Evolutionary conservation across 2,329 filamentous ascomycete genomes (phyloP), one percentile per base, ranked within the genome.

Genomic region (Aspergillus versicolor): DNA sequence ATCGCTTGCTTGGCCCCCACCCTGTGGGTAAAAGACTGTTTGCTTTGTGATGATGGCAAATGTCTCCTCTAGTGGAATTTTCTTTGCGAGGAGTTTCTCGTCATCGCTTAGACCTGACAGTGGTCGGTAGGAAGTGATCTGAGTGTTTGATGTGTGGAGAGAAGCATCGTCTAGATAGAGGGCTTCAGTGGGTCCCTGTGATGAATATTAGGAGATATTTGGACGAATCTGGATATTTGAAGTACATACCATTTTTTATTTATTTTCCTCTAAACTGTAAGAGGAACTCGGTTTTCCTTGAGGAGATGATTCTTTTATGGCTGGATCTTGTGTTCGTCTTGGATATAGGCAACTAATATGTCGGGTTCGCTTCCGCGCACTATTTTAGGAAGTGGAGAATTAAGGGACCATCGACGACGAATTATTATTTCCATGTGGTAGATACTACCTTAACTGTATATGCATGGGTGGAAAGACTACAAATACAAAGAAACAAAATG

Each of bases 1-100:
- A 52, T 71, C 69, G 50, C 65, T 68, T 22, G 66, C 65, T 50
- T 71, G 61, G 11, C 65, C 61, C 40, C 66, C 61, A 40, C 69
- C 67, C 54, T 70, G 69, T 1, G 67, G 65, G 46, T 70, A 69
- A 21, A 71, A 66, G 17, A 70, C 67, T 1, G 67, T 71, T 38
- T 66, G 56, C 17, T 60, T 60, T 42, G 58, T 70, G 2, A 50
- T 61, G 17, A 71, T 52, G 8, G 59, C 63, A 51, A 69, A 54
- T 52, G n/a, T 27, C 11, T 63, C 56, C 22, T 61, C 58, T 3
- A 48, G 21, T 2, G 54, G 19, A 4, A 66, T 17, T 13, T 60
- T 60, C 38, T 66, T 67, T n/a, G 59, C 61, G n/a, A 70, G 57
- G 21, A 38, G 34, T 47, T 55, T 56, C n/a, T 67, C 62, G 41